Percentiles rank a stretch among this genome's conserved stretches.
Conservation (phyloP, 2,329 filamentous ascomycete genomes). For the Lizonia empirigonia region DNA sequence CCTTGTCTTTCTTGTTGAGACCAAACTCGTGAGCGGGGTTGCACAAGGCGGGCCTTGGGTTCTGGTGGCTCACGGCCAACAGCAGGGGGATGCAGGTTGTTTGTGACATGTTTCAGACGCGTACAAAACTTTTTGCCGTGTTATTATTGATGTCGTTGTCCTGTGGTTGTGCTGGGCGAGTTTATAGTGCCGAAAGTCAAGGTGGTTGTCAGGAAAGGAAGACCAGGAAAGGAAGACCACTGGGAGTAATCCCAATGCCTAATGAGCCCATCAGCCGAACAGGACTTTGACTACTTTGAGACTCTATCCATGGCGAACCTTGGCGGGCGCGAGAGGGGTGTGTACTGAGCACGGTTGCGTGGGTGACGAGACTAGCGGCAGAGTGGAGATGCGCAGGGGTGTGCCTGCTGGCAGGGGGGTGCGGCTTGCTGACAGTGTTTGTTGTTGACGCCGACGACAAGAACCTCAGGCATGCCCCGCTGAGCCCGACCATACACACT, state of each 20-base stretch:
- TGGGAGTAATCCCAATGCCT: too few relatives aligned
- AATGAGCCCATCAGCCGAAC: neutral
- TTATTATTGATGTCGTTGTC: constrained; percentile 1
- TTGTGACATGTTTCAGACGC: constrained; percentile 13
- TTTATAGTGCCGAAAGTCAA: too few relatives aligned
- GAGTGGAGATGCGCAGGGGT: neutral
- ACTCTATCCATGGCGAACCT: constrained; percentile 4
- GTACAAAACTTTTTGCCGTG: neutral
- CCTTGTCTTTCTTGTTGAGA: constrained; percentile 8
- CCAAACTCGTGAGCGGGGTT: constrained; percentile 1
- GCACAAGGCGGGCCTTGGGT: constrained; percentile 3
- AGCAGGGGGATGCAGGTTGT: constrained; percentile 6
- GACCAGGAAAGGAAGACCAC: neutral
- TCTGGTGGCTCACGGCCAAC: neutral
- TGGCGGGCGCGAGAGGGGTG: neutral
- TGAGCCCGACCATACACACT: neutral
- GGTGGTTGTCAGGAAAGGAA: too few relatives aligned
- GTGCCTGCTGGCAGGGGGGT: neutral
- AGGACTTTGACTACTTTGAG: neutral
- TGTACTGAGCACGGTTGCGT: constrained; percentile 5
- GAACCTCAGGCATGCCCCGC: constrained; percentile 14
- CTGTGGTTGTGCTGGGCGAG: neutral
- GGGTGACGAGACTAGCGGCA: constrained; percentile 4
- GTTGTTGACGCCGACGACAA: constrained; percentile 1
- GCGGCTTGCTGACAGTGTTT: too few relatives aligned